Conservation (phyloP, 768 basidiomycete genomes). For the Amyloporia xantha region DNA sequence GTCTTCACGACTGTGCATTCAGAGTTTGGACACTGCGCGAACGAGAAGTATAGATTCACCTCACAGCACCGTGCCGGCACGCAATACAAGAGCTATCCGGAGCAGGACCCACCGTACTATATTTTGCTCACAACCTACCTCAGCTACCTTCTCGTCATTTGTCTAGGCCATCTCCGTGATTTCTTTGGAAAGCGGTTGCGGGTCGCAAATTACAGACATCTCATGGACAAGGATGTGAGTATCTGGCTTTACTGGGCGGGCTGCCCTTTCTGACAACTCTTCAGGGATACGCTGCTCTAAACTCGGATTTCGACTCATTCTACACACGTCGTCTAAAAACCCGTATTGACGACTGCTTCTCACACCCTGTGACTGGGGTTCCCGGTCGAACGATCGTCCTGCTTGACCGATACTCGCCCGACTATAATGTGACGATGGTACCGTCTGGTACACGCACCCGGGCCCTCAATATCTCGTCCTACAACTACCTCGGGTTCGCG, state of each 20-base stretch:
- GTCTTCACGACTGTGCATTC: slow-evolving; percentile 74
- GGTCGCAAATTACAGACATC: slow-evolving; percentile 64
- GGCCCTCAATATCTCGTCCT: slow-evolving; percentile 93
- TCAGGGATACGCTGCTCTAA: slow-evolving; percentile 93
- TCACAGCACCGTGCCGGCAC: slow-evolving; percentile 52
- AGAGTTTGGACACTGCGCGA: slow-evolving; percentile 89
- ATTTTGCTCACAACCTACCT: slow-evolving; percentile 89
- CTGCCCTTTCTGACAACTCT: background rate
- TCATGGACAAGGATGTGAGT: slow-evolving; percentile 80
- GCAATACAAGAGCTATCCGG: slow-evolving; percentile 46
- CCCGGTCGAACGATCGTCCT: slow-evolving; percentile 88
- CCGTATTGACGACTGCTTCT: slow-evolving; percentile 94
- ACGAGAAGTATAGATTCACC: slow-evolving; percentile 64
- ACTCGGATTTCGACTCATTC: slow-evolving; percentile 98
- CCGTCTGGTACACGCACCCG: slow-evolving; percentile 78
- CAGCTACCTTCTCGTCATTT: slow-evolving; percentile 88
- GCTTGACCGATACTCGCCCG: slow-evolving; percentile 76
- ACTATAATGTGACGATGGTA: slow-evolving; percentile 74
- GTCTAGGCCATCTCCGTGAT: slow-evolving; percentile 89
- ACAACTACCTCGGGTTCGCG: slow-evolving; percentile 99
- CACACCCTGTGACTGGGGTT: slow-evolving; percentile 88
- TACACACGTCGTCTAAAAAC: slow-evolving; percentile 94
- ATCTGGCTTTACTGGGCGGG: background rate
- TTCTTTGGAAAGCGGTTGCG: slow-evolving; percentile 86
- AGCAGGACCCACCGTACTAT: slow-evolving; percentile 89